Base-by-base conservation (phyloP, 495 filamentous ascomycete species). In the Trichoderma orchidacearum region DNA sequence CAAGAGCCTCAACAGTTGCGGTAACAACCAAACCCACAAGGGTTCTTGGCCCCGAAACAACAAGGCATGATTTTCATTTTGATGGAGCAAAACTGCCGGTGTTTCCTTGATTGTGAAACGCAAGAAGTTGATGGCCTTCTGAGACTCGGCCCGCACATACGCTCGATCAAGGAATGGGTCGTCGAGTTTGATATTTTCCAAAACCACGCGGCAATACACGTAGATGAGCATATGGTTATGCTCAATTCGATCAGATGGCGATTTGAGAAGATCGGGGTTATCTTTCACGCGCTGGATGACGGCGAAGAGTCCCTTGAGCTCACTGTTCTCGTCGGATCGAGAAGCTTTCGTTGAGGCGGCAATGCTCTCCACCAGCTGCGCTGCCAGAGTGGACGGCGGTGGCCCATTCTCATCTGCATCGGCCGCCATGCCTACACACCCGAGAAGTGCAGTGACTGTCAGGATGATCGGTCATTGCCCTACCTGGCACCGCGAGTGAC, bases 221-320 rank as follows among this genome's bases (percentile, higher is more conserved):
- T 83, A 85, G 31, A 97, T 84, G 25, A 97, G 76, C 68, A 87
- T 85, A 65, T 87, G 83, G 60, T 92, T 89, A 65, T 90, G 80
- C 7, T 82, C 77, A 51, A 87, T 68, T 58, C 84, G 82, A 54
- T 87, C 82, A 57, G 85, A 80, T 5, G 75, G 55, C n/a, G 74
- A 64, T 57, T 72, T 63, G 28, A 75, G 60, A n/a, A 67, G 60
- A 8, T 59, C 59, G 15, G 72, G 70, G 17, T 76, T 58, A 48
- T 68, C 66, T 45, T 75, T 73, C 41, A 72, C 68, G 0, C 66
- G 62, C 31, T 76, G 71, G 18, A 76, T 72, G 3, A 64, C 58
- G 35, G 59, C 56, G 27, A 70, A 70, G 29, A 76, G 62, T 8
- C 59, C 68, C 61, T 73, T 73, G 28, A 76, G 61, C 55, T 76